Evolutionary conservation across 495 filamentous ascomycete genomes (phyloP).

Genomic region (Podospora pseudopauciseta): DNA sequence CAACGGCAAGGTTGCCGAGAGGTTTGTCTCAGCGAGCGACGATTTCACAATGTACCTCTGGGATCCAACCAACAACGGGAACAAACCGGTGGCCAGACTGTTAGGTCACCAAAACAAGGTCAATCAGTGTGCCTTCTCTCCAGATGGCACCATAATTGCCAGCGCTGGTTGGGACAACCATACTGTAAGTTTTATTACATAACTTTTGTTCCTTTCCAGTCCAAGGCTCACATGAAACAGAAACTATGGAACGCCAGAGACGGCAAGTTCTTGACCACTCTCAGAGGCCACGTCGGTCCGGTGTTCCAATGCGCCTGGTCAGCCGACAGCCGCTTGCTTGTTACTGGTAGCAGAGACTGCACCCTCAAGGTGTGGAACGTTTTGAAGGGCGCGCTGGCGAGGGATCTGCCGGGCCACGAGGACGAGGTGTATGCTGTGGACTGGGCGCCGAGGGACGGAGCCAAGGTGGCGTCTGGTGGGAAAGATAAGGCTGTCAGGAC

Average conservation of each 20-base stretch:
- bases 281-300: constrained; percentile 88
- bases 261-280: constrained; percentile 75
- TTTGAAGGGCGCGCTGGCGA: constrained; percentile 72
- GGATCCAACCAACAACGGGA: constrained; percentile 71
- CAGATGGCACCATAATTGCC: constrained; percentile 81
- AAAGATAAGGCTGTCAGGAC: constrained; percentile 88
- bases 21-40: constrained; percentile 80
- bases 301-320: constrained; percentile 88
- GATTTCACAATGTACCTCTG: constrained; percentile 97
- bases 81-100: constrained; percentile 81
- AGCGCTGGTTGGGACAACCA: constrained; percentile 84
- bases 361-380: constrained; percentile 95
- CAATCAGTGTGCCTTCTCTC: constrained; percentile 92
- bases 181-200: constrained; percentile 13
- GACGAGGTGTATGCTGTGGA: constrained; percentile 79
- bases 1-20: constrained; percentile 74
- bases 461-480: constrained; percentile 62
- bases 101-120: constrained; percentile 94
- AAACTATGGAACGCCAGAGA: constrained; percentile 47
- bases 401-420: constrained; percentile 86
- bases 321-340: constrained; percentile 79
- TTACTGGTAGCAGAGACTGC: constrained; percentile 85
- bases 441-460: constrained; percentile 43
- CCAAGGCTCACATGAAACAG: constrained; percentile 5
- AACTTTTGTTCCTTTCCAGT: neutral